These are phyloP conservation scores for Cryptosporidium andersoni DNA, from an alignment of 169 alveolate species.

Conservation along the genomic window DNA sequence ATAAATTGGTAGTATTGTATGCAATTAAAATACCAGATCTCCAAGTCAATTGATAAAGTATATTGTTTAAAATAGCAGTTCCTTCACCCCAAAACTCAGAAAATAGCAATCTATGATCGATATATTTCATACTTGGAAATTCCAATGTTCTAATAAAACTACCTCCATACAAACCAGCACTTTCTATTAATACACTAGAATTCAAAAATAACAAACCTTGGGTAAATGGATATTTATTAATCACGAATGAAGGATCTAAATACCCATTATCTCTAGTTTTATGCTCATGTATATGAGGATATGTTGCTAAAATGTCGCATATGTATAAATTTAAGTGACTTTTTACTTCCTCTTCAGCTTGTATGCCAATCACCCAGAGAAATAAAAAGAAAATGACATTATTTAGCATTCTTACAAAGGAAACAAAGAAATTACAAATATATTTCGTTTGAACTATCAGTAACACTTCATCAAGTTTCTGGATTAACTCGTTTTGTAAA, in stretches of 20 bases:
- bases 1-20: conserved; percentile 7
- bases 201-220: conserved; percentile 55
- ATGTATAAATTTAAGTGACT: conserved; percentile 3
- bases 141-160: conserved; percentile 38
- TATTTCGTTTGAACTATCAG: too few relatives aligned
- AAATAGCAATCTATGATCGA: conserved; percentile 2
- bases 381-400: too few relatives aligned
- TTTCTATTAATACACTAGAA: conserved; percentile 26
- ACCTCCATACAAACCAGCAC: conserved; percentile 51
- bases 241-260: conserved; percentile 7
- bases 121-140: conserved; percentile 44
- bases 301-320: conserved; percentile 13
- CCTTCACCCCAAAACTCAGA: conserved; percentile 55
- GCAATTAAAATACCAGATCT: conserved; percentile 13
- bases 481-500: too few relatives aligned
- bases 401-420: too few relatives aligned
- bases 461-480: too few relatives aligned
- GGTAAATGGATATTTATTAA: conserved; percentile 33
- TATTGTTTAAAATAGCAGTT: not conserved
- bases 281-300: conserved; percentile 33
- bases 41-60: conserved; percentile 49
- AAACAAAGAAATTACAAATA: too few relatives aligned
- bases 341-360: too few relatives aligned
- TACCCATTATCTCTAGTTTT: not conserved
- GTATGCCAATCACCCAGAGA: too few relatives aligned